Conservation (phyloP, 1,284 basidiomycete genomes). For the Rhodotorula sp. region DNA sequence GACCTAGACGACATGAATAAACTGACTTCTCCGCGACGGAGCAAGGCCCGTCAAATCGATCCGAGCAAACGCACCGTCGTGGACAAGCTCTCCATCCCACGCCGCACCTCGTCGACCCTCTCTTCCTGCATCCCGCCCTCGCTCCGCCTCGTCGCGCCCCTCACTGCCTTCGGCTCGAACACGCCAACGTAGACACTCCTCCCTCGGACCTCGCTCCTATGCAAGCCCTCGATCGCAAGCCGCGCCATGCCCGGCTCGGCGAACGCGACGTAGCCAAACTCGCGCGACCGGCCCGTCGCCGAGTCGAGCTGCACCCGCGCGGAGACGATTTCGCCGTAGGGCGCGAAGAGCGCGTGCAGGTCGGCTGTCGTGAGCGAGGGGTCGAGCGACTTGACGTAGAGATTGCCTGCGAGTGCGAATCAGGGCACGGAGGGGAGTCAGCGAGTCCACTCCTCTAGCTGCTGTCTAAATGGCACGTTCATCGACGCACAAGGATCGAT, state of each 20-base stretch:
- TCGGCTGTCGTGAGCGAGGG: conserved; percentile 78
- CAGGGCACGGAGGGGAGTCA: neutral
- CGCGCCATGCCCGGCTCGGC: conserved; percentile 57
- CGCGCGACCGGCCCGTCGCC: conserved; percentile 69
- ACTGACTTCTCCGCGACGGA: too few species aligned
- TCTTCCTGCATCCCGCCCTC: neutral
- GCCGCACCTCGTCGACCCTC: neutral
- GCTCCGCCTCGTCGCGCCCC: conserved; percentile 71
- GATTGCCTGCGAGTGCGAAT: conserved; percentile 14
- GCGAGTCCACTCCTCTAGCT: neutral
- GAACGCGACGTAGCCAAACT: conserved; percentile 93
- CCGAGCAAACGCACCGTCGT: neutral
- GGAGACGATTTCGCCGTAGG: conserved; percentile 56
- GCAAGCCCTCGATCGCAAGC: conserved; percentile 75
- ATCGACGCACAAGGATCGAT: conserved; percentile 22
- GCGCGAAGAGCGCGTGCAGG: conserved; percentile 70
- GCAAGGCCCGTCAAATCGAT: too few species aligned
- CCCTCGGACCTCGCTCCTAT: conserved; percentile 57
- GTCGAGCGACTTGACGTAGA: conserved; percentile 69
- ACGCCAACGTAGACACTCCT: conserved; percentile 81
- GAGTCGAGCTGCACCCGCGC: conserved; percentile 93
- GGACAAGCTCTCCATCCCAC: neutral
- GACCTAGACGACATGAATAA: too few species aligned
- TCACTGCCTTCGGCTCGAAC: conserved; percentile 83
- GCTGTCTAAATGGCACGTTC: too few species aligned